A percentile compares a stretch with the other conserved stretches of the same genome.
Conservation (phyloP, 176 grass and related monocot genomes). For the Pontederia crassipes region DNA sequence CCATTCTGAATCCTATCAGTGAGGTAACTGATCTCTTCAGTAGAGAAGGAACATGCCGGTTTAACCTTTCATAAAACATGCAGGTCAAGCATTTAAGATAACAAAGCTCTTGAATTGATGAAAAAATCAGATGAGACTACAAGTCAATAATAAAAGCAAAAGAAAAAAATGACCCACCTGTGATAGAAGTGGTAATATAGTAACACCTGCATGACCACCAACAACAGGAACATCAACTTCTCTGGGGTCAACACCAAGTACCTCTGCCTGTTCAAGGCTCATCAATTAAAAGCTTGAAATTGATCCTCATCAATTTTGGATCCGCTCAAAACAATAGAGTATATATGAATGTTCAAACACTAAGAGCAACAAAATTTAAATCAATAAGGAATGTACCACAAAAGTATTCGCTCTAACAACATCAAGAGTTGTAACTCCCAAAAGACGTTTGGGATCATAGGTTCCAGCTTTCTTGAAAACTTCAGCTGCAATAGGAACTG, state of each 20-base stretch:
- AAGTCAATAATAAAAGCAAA: too few species aligned
- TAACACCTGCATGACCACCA: slow-evolving; percentile 78
- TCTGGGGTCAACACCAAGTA: slow-evolving; percentile 72
- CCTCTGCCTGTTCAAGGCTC: slow-evolving; percentile 44
- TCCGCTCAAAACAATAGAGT: too few species aligned
- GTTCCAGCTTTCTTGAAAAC: slow-evolving; percentile 83
- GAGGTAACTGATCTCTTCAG: slow-evolving; percentile 39
- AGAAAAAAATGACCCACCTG: slow-evolving; percentile 28
- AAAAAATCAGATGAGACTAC: too few species aligned
- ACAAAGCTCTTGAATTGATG: too few species aligned
- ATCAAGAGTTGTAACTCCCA: slow-evolving; percentile 92
- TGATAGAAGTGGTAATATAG: slow-evolving; percentile 83
- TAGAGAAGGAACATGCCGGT: slow-evolving; percentile 53
- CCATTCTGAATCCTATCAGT: slow-evolving; percentile 73
- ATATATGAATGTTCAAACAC: slow-evolving; percentile 5
- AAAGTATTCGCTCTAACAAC: slow-evolving; percentile 93
- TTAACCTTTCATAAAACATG: too few species aligned
- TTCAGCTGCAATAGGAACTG: slow-evolving; percentile 75
- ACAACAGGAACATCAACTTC: slow-evolving; percentile 77
- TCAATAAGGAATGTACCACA: slow-evolving; percentile 42
- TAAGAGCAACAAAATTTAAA: too few species aligned
- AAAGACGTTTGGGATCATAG: slow-evolving; percentile 59
- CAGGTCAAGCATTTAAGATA: too few species aligned
- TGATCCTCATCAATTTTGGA: too few species aligned
- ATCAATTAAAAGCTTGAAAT: background rate